phyloP scores from a whole-genome alignment of 176 grass and related monocot genomes.

The Guadua angustifolia region DNA sequence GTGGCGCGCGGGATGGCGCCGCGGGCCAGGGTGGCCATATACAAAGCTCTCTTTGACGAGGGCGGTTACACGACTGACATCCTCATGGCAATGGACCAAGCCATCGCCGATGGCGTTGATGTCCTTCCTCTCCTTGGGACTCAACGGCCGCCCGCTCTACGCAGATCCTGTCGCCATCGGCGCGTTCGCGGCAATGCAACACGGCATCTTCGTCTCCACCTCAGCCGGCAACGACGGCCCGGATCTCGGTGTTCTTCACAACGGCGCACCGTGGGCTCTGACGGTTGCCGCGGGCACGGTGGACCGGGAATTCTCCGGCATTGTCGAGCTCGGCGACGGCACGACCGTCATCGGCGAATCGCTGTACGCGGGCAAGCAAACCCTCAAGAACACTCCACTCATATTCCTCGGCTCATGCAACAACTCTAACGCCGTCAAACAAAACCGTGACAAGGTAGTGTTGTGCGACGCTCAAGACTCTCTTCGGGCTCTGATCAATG shows the following conservation, averaged over 20 bases:
- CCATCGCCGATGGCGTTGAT: slow-evolving; percentile 51
- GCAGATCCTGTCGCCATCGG: slow-evolving; percentile 21
- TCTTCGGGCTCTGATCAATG: neutral
- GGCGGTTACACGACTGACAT: slow-evolving; percentile 28
- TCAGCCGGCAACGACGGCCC: slow-evolving; percentile 41
- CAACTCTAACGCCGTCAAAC: neutral
- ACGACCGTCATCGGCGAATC: slow-evolving; percentile 29
- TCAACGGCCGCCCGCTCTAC: slow-evolving; percentile 16
- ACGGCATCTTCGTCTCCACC: slow-evolving; percentile 27
- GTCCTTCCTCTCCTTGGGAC: slow-evolving; percentile 54
- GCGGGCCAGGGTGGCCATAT: slow-evolving; percentile 46
- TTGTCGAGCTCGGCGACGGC: slow-evolving; percentile 32
- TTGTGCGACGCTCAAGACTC: slow-evolving; percentile 23
- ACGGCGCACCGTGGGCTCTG: slow-evolving; percentile 47
- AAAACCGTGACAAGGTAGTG: slow-evolving; percentile 26
- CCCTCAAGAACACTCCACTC: slow-evolving; percentile 22
- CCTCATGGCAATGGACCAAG: slow-evolving; percentile 30
- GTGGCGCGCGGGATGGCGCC: slow-evolving; percentile 44
- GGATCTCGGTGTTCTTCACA: neutral
- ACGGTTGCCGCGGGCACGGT: slow-evolving; percentile 43
- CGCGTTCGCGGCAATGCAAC: slow-evolving; percentile 29
- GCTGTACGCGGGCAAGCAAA: neutral
- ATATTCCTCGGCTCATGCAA: slow-evolving; percentile 20
- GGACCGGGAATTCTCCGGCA: slow-evolving; percentile 31
- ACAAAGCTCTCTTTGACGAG: slow-evolving; percentile 46